Conservation (phyloP, 2,329 filamentous ascomycete genomes). For the Cordyceps pruinosa region DNA sequence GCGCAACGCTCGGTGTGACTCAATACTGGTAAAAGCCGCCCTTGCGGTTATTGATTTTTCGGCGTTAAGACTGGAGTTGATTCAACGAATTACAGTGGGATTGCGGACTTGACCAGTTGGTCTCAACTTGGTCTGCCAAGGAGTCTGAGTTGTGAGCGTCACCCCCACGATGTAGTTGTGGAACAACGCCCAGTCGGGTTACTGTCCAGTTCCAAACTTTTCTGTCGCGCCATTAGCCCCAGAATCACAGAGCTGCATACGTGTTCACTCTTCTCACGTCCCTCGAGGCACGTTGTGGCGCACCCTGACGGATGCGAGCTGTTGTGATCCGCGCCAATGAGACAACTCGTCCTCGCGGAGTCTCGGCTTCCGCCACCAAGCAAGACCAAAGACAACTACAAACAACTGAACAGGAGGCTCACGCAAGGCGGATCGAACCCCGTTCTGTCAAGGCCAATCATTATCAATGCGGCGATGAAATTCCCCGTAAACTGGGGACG, state of each 20-base stretch:
- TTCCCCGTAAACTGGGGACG: background rate
- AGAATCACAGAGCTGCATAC: too few relatives aligned
- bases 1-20: background rate
- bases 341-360: background rate
- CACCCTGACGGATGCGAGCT: background rate
- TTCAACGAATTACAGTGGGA: background rate
- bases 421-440: constrained; percentile 4
- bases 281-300: background rate
- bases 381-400: background rate
- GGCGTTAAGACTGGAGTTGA: constrained; percentile 1
- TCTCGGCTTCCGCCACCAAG: background rate
- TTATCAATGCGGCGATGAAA: background rate
- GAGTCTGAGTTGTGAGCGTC: background rate
- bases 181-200: background rate
- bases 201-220: background rate
- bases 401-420: background rate
- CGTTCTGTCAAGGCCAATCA: background rate
- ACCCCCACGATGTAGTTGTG: background rate
- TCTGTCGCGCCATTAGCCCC: too few relatives aligned
- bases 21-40: background rate
- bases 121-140: background rate
- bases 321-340: background rate
- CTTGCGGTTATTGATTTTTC: background rate
- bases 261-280: too few relatives aligned
- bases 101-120: background rate